Conservation (phyloP, 2,329 filamentous ascomycete genomes). For the Pseudogymnoascus sp. region DNA sequence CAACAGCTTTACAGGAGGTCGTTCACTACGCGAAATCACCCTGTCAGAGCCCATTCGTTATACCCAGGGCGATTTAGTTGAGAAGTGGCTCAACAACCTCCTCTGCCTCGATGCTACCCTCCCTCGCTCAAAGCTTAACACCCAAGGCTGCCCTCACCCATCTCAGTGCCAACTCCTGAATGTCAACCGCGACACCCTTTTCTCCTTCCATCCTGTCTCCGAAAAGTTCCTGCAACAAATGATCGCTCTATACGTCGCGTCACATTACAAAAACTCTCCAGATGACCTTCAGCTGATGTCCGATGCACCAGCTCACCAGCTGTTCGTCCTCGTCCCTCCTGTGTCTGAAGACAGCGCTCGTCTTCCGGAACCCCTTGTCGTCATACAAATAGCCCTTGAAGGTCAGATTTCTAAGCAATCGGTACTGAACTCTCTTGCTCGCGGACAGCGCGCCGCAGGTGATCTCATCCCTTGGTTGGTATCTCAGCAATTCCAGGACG, state of each 20-base stretch:
- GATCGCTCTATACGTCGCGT: constrained; percentile 95
- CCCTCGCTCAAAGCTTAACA: constrained; percentile 63
- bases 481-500: constrained; percentile 95
- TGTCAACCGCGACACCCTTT: constrained; percentile 94
- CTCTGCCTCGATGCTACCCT: constrained; percentile 90
- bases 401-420: constrained; percentile 91
- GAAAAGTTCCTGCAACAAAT: constrained; percentile 97
- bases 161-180: constrained; percentile 84
- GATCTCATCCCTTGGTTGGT: constrained; percentile 97
- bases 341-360: constrained; percentile 67
- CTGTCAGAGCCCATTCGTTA: constrained; percentile 93
- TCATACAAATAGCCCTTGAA: constrained; percentile 89
- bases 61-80: constrained; percentile 78
- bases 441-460: constrained; percentile 81
- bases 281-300: constrained; percentile 99
- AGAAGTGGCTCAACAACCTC: constrained; percentile 92
- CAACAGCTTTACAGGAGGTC: constrained; percentile 52
- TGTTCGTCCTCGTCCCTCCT: constrained; percentile 88
- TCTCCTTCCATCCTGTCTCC: constrained; percentile 94
- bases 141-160: constrained; percentile 79
- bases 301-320: constrained; percentile 90
- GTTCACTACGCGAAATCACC: constrained; percentile 84
- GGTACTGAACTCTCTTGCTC: constrained; percentile 79
- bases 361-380: constrained; percentile 86
- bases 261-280: constrained; percentile 96